phyloP scores from a whole-genome alignment of 208 protist species.

The Strigomonas galati region DNA sequence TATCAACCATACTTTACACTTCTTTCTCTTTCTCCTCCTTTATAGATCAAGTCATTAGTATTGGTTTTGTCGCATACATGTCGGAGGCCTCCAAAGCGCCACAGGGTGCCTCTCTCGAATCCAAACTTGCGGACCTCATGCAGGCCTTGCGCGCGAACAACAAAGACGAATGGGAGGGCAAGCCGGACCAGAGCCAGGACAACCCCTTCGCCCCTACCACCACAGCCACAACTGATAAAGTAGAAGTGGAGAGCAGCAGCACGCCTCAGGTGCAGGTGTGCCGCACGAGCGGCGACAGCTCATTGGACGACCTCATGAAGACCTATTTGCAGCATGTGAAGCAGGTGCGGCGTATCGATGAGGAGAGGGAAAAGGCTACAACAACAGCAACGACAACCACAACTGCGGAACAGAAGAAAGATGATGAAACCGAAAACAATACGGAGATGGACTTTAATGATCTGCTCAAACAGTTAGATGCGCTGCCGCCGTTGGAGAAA shows the following conservation, averaged over 20 bases:
- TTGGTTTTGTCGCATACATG: too few relatives aligned
- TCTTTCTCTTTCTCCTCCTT: too few relatives aligned
- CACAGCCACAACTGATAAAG: background rate
- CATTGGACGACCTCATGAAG: conserved; percentile 36
- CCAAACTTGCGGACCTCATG: conserved; percentile 23
- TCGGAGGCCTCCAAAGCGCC: too few relatives aligned
- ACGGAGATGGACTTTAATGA: too few relatives aligned
- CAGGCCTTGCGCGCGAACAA: conserved; percentile 26
- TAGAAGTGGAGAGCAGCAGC: background rate
- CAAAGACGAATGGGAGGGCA: conserved; percentile 35
- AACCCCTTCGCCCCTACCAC: conserved; percentile 9
- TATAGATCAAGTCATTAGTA: too few relatives aligned
- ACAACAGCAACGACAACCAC: background rate
- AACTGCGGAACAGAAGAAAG: background rate
- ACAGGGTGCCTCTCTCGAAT: background rate
- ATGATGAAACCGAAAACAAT: background rate
- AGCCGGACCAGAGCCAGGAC: conserved; percentile 28
- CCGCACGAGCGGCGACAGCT: background rate
- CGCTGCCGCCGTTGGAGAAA: conserved; percentile 17
- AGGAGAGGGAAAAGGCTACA: background rate
- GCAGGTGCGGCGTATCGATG: conserved; percentile 16
- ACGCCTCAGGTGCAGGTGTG: background rate
- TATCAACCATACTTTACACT: too few relatives aligned
- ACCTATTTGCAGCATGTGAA: conserved; percentile 32
- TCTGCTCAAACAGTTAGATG: conserved; percentile 20